Base-by-base conservation (phyloP, 1,139 yeast genomes). In the Yamadazyma sp. region DNA sequence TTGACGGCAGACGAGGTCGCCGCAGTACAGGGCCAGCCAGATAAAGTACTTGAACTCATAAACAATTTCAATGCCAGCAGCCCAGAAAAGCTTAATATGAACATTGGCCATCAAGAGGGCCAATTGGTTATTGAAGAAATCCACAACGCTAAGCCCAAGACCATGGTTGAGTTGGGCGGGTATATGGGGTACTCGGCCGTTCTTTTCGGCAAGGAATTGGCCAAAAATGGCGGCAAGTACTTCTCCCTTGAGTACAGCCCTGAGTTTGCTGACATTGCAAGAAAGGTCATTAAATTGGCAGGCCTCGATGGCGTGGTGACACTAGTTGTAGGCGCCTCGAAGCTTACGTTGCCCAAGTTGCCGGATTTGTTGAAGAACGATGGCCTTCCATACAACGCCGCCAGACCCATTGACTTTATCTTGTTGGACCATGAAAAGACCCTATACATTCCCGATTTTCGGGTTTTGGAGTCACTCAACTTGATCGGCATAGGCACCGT, bases 121-220 rank as follows among this genome's bases (percentile, higher is more conserved):
- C 31, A 51, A n/a, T 40, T 55, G 1, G 53, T 73, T 4, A 36
- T 55, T 12, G 55, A 62, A 3, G 48, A 58, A 36, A 55, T 72
- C 17, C 43, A 41, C 8, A 43, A 54, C 33, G 33, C 38, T 4
- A 49, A 58, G 17, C 76, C 77, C 1, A 57, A 56, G 27, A 40
- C 59, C 3, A 53, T 71, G 54, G 52, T 68, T 30, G 79, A 75
- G 45, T 53, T 74, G 32, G 79, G 79, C 4, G 60, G 74, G 3
- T 71, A 63, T 41, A 54, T 67, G 15, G 79, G 79, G 0, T 73
- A 73, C 44, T 64, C 74, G 0, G 71, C 76, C 6, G 59, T 74
- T 2, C 47, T 61, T 25, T 69, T 69, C 42, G 64, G 64, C 1
- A 53, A 49, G 24, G 57, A 59, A 42, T 44, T 66, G 44, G 43